Evolutionary conservation across 2,329 filamentous ascomycete genomes (phyloP).

Genomic region (Apiospora rasikravindrae): DNA sequence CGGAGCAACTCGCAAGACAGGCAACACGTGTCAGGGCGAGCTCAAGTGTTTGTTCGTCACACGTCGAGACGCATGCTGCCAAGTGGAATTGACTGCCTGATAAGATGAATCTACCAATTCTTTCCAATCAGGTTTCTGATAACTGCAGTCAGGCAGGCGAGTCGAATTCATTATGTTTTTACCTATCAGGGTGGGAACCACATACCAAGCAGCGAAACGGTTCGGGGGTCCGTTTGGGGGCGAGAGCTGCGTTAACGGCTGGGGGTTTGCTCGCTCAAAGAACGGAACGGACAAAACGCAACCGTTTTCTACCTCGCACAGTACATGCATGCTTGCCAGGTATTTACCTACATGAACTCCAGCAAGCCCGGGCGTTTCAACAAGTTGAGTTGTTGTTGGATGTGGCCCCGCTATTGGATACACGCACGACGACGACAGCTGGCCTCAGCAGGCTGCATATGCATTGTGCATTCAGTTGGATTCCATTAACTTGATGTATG

Average conservation of each 20-base stretch:
- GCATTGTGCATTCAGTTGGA: background rate
- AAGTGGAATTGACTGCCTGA: background rate
- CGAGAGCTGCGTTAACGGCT: background rate
- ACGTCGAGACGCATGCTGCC: background rate
- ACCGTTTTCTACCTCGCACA: background rate
- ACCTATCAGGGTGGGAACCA: background rate
- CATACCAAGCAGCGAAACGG: background rate
- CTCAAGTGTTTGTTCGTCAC: background rate
- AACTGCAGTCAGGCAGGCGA: background rate
- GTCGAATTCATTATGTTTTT: background rate
- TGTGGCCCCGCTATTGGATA: conserved; percentile 4
- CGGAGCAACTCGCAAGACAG: background rate
- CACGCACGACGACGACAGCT: background rate
- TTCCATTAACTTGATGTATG: background rate
- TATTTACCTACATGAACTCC: background rate
- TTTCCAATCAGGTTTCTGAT: background rate
- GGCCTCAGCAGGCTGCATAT: conserved; percentile 2
- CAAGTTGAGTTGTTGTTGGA: background rate
- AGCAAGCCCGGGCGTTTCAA: conserved; percentile 2
- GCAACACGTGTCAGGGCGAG: background rate
- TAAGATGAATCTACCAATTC: background rate
- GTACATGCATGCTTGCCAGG: background rate
- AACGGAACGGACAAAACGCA: background rate
- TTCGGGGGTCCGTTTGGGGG: background rate
- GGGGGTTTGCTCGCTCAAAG: background rate